Evolutionary conservation across 306 rosid genomes (phyloP), one percentile per base, ranked within the genome.

Genomic region (Dryas alaskensis): DNA sequence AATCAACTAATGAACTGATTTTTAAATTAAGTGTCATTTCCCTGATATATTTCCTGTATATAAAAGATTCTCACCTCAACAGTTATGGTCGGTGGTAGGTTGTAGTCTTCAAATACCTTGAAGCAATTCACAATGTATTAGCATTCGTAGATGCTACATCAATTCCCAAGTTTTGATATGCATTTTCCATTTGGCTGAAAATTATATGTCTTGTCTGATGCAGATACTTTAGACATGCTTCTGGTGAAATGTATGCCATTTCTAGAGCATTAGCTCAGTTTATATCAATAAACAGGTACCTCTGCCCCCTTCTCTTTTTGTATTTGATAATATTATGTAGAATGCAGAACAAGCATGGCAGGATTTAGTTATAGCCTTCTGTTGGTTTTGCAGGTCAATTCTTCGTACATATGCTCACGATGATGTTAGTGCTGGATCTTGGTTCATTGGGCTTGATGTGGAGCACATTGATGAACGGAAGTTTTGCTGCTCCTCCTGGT

Each of bases 381-480:
- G 70, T 53, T 49, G 60, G 65, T 75, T 76, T 31, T 76, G 65
- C 84, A 90, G 96, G 81, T 50, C 72, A 71, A 73, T 81, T 78
- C 89, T 90, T 72, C 91, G 86, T 73, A 80, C 87, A 51, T 88
- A 86, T 81, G 89, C 92, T 60, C 89, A 86, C 4, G 92, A 88
- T 64, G 92, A 88, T 83, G 73, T 86, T 69, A 88, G 88, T 73
- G 76, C 82, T 8, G 96, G 92, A 70, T 88, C 96, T 47, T 87
- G 92, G 96, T 88, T 90, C 84, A 83, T 90, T 78, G 96, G 92
- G 62, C 83, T 90, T 60, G 91, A 88, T 25, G 91, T 86, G 74
- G 69, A 73, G 69, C 87, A 87, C 82, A 27, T 83, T 9, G 81
- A 83, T 74, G 89, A 90, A 69, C 47, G 40, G 22, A 86, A 81